These are phyloP conservation scores for Ophiostoma australiae DNA, from an alignment of 2,329 filamentous ascomycete species.

Conservation along the genomic window DNA sequence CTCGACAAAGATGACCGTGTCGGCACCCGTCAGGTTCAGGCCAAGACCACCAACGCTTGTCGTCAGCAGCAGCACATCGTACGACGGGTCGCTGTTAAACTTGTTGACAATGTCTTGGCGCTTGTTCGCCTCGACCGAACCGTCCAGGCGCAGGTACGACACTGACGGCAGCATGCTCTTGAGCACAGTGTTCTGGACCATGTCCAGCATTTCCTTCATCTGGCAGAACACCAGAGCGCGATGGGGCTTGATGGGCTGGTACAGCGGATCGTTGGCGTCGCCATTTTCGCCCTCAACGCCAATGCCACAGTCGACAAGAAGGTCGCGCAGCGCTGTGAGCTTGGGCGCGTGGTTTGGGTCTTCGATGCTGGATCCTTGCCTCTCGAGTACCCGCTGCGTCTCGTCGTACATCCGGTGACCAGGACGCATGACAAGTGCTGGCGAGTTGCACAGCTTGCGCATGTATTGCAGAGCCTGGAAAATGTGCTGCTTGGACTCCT, in stretches of 20 bases:
- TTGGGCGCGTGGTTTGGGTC: slow-evolving; percentile 90
- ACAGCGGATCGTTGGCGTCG: slow-evolving; percentile 53
- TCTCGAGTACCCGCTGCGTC: slow-evolving; percentile 73
- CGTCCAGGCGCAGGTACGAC: slow-evolving; percentile 90
- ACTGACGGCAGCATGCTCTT: slow-evolving; percentile 87
- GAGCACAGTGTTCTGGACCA: slow-evolving; percentile 91
- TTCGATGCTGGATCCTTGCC: slow-evolving; percentile 74
- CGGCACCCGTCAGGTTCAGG: slow-evolving; percentile 90
- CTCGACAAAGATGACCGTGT: slow-evolving; percentile 98
- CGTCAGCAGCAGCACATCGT: slow-evolving; percentile 88
- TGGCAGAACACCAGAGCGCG: slow-evolving; percentile 96
- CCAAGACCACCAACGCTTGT: slow-evolving; percentile 93
- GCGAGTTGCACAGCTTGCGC: slow-evolving; percentile 98
- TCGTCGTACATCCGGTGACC: slow-evolving; percentile 85
- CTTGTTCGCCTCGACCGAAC: slow-evolving; percentile 84
- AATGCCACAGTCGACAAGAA: slow-evolving; percentile 98
- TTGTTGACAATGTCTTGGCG: slow-evolving; percentile 98
- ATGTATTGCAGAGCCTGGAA: slow-evolving; percentile 99
- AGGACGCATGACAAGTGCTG: slow-evolving; percentile 91
- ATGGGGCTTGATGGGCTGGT: slow-evolving; percentile 88
- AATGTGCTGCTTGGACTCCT: slow-evolving; percentile 94
- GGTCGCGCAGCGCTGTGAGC: slow-evolving; percentile 78
- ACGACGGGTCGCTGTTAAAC: slow-evolving; percentile 96
- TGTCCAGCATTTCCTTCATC: slow-evolving; percentile 99
- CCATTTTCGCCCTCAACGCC: slow-evolving; percentile 65